These are phyloP conservation scores for Symbiotaphrina buchneri DNA, from an alignment of 495 filamentous ascomycete genomes.

Conservation along the genomic window DNA sequence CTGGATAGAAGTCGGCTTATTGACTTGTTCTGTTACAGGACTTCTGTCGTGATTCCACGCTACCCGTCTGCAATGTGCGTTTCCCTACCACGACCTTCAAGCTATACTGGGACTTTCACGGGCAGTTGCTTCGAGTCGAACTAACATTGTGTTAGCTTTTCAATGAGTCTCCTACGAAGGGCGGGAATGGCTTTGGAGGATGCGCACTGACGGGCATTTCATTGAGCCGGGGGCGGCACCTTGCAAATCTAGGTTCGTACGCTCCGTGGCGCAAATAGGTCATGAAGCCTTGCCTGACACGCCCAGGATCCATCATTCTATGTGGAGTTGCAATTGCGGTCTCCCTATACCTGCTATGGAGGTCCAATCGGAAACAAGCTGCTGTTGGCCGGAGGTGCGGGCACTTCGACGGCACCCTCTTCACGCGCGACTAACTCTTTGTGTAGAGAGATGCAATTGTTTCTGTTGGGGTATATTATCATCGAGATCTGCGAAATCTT, in stretches of 20 bases:
- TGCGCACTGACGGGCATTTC: constrained; percentile 55
- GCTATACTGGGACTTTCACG: constrained; percentile 8
- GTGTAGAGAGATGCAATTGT: constrained; percentile 83
- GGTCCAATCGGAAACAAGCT: constrained; percentile 81
- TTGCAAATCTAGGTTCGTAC: constrained; percentile 70
- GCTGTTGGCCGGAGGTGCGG: constrained; percentile 79
- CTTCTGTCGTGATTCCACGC: constrained; percentile 90
- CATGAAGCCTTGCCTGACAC: constrained; percentile 3
- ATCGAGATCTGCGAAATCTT: constrained; percentile 94
- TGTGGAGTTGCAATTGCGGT: constrained; percentile 52
- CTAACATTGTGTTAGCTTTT: constrained; percentile 26
- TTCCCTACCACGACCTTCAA: no score
- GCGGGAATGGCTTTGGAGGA: constrained; percentile 25
- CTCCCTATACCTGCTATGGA: constrained; percentile 40
- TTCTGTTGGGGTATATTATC: constrained; percentile 69
- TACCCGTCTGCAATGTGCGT: constrained; percentile 94
- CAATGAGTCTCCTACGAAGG: constrained; percentile 24
- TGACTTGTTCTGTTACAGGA: no score
- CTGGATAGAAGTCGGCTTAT: no score
- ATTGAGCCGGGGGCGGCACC: constrained; percentile 32
- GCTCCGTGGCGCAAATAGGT: neutral
- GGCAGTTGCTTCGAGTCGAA: no score
- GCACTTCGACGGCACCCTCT: neutral
- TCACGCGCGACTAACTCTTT: neutral
- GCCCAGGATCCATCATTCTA: constrained; percentile 69